Evolutionary conservation across 257 asterid species (phyloP), one percentile per base, ranked within the genome.

Genomic region (Coffea eugenioides): DNA sequence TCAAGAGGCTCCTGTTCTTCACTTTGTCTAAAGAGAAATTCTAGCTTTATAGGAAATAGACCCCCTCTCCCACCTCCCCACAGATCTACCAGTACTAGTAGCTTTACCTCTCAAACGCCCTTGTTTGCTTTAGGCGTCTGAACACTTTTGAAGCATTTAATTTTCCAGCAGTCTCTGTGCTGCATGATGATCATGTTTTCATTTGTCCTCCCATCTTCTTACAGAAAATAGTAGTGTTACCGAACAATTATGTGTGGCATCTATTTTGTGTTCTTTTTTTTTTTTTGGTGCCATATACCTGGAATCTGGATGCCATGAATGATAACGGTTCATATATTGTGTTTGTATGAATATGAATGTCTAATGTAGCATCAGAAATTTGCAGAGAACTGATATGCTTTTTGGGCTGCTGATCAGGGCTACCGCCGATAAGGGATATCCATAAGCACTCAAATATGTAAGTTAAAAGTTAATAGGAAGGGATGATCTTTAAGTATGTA

Each of bases 1-100:
- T 69, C 81, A 71, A 76, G 71, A 73, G 82, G 84, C 16, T 79
- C 82, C 2, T 75, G 75, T 80, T 77, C 89, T 61, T 85, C 92
- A 52, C 76, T 74, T 20, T 65, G 79, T 10, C 82, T 69, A 34
- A 85, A 46, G 72, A 82, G 80, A 62, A 84, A 80, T 81, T 78
- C 78, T 43, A 83, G 84, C 82, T 84, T 86, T 81, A 46, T 73
- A 57, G 84, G 77, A 5, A 83, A 71, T 75, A 82, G 81, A 76
- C 86, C 90, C 51, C 86, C 88, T 65, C 21, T 69, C 10, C 83
- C 86, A n/a, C 80, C 86, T 69, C 88, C 89, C 49, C 86, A 75
- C 69, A 82, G 80, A 74, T 79, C 93, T 69, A 51, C 83, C 3
- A 80, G 82, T n/a, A 57, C 82, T 0, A 49, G 59, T 70, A 78